Conservation (phyloP, 2,329 filamentous ascomycete genomes). For the Trichophyton rubrum region DNA sequence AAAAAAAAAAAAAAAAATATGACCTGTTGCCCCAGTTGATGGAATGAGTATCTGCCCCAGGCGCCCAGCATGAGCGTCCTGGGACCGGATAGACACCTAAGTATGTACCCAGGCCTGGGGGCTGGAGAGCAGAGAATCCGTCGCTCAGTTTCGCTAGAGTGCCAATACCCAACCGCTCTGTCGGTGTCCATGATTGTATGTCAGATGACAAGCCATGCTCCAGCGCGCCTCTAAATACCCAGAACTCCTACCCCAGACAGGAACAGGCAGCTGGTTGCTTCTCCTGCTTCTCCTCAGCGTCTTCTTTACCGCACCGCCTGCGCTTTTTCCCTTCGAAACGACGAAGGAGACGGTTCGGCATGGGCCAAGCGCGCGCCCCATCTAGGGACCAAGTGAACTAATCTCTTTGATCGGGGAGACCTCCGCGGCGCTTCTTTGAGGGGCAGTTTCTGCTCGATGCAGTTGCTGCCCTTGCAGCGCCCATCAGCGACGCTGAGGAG, state of each 20-base stretch:
- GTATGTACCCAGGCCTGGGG: neutral
- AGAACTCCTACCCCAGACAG: too few relatives aligned
- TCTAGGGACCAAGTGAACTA: neutral
- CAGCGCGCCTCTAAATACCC: too few relatives aligned
- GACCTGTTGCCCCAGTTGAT: neutral
- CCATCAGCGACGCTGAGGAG: neutral
- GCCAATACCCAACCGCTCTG: neutral
- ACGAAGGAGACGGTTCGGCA: neutral
- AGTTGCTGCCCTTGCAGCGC: neutral
- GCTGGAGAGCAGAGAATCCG: neutral
- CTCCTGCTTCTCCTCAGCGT: neutral
- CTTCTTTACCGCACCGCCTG: neutral
- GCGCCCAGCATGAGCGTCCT: neutral
- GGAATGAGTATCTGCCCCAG: neutral
- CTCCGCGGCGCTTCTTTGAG: constrained; percentile 1
- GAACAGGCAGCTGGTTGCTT: neutral
- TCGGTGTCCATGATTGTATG: neutral
- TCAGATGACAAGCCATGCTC: neutral
- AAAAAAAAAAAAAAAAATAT: neutral
- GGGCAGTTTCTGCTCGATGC: neutral
- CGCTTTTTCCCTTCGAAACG: neutral
- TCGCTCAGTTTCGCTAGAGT: neutral
- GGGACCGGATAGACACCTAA: neutral
- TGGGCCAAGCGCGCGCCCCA: neutral
- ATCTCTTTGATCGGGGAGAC: neutral